These are phyloP conservation scores for Russula brevipes DNA, from an alignment of 768 basidiomycete genomes.

Conservation along the genomic window DNA sequence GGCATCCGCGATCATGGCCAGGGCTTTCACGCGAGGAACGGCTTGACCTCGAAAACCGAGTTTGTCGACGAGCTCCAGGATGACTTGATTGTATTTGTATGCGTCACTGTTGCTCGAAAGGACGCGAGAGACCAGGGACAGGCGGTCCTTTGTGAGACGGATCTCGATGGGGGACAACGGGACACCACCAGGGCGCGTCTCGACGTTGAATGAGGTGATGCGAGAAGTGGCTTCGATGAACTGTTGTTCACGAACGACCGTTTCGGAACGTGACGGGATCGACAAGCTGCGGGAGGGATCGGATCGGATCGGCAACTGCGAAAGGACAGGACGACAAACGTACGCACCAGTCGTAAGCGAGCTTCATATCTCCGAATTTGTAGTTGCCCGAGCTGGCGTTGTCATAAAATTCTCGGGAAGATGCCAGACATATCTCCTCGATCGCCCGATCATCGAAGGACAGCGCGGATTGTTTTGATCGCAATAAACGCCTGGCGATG, in stretches of 20 bases:
- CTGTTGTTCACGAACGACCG: constrained; percentile 65
- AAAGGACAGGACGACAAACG: background rate
- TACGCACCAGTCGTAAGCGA: constrained; percentile 88
- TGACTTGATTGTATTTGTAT: constrained; percentile 87
- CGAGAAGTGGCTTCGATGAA: constrained; percentile 98
- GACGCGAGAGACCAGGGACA: constrained; percentile 81
- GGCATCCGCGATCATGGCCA: constrained; percentile 88
- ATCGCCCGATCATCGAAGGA: constrained; percentile 46
- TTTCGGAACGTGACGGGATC: constrained; percentile 61
- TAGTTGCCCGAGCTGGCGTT: constrained; percentile 91
- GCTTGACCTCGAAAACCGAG: constrained; percentile 71
- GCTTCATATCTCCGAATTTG: constrained; percentile 90
- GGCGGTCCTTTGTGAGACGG: constrained; percentile 81
- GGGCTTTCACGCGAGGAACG: constrained; percentile 72
- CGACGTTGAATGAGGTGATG: constrained; percentile 86
- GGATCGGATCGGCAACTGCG: background rate
- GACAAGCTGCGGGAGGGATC: constrained; percentile 50
- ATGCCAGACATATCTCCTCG: constrained; percentile 76
- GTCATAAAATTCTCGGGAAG: constrained; percentile 89
- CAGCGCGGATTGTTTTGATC: constrained; percentile 41
- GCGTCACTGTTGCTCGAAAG: constrained; percentile 81
- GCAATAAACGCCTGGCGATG: constrained; percentile 60
- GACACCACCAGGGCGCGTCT: constrained; percentile 66
- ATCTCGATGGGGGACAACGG: constrained; percentile 90
- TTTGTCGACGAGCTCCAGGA: constrained; percentile 85